Evolutionary conservation across 768 basidiomycete species (phyloP).

Genomic region (Crepidotus variabilis): DNA sequence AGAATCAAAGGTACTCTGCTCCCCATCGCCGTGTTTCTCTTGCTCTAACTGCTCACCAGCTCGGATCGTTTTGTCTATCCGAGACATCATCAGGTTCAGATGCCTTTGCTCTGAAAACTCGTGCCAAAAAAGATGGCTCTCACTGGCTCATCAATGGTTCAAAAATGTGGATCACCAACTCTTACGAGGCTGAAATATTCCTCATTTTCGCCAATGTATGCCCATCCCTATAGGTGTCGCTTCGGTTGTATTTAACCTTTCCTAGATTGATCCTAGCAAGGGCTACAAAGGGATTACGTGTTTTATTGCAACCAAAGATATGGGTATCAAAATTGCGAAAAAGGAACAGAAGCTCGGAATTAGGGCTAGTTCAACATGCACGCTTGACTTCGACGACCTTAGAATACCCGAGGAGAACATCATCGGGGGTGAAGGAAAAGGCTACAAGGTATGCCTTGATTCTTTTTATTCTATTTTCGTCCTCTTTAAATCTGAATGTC

Average conservation of each 20-base stretch:
- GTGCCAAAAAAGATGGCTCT: conserved; percentile 83
- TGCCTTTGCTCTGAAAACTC: conserved; percentile 94
- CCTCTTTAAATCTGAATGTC: not conserved
- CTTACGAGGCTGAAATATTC: conserved; percentile 85
- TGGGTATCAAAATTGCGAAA: conserved; percentile 97
- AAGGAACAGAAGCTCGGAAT: conserved; percentile 99
- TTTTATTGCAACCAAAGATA: conserved; percentile 93
- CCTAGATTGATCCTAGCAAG: conserved; percentile 76
- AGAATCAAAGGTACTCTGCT: conserved; percentile 57
- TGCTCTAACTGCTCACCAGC: conserved; percentile 38
- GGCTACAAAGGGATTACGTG: conserved; percentile 99
- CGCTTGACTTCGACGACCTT: conserved; percentile 92
- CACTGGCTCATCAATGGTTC: conserved; percentile 91
- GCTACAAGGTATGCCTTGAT: conserved; percentile 64
- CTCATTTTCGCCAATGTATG: conserved; percentile 92
- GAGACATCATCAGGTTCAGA: conserved; percentile 94
- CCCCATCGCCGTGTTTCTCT: not conserved
- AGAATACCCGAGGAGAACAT: conserved; percentile 81
- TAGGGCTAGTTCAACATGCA: conserved; percentile 92
- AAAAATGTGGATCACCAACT: conserved; percentile 99
- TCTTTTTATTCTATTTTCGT: not conserved
- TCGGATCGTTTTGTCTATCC: conserved; percentile 94
- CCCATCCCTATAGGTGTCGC: not conserved
- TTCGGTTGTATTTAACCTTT: not conserved
- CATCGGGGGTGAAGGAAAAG: conserved; percentile 87